Evolutionary conservation across 78 protist genomes (phyloP), one percentile per base, ranked within the genome.

Genomic region (Bigelowiella natans): DNA sequence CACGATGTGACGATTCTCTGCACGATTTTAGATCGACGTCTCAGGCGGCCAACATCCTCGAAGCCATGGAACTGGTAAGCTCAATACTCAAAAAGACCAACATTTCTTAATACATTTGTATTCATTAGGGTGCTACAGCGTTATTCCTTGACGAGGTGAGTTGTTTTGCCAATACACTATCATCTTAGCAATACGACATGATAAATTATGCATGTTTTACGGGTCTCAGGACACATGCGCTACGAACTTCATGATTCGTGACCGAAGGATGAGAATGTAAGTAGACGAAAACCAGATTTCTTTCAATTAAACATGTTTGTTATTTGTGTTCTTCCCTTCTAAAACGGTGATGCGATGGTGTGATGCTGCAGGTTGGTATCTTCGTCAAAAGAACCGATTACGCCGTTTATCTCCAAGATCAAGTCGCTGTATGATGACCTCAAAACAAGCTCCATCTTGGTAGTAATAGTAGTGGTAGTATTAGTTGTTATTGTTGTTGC

Each of bases 201-300:
- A n/a, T n/a, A n/a, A n/a, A n/a, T n/a, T n/a, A n/a, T n/a, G n/a
- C n/a, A n/a, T n/a, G n/a, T n/a, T n/a, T n/a, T n/a, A n/a, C n/a
- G n/a, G n/a, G n/a, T n/a, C n/a, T n/a, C n/a, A 85, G 37, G 88
- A 85, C 88, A 85, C 88, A 11, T 85, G 88, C 88, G 88, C 88
- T 28, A 85, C 88, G 39, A 85, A 85, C 37, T 85, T 85, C 88
- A 85, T 85, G 88, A 31, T 85, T 18, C 88, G 88, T 11, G 88
- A 85, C 37, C 18, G 82, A 51, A 51, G 82, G 82, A 28, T n/a
- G 82, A 51, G 82, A 11, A 18, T 28, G 82, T 51, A n/a, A n/a
- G n/a, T n/a, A n/a, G n/a, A n/a, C n/a, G n/a, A n/a, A n/a, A n/a
- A n/a, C n/a, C n/a, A n/a, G n/a, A n/a, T n/a, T n/a, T n/a, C n/a